Evolutionary conservation across 2,329 filamentous ascomycete genomes (phyloP).

Genomic region (Trichoderma cornu-damae): DNA sequence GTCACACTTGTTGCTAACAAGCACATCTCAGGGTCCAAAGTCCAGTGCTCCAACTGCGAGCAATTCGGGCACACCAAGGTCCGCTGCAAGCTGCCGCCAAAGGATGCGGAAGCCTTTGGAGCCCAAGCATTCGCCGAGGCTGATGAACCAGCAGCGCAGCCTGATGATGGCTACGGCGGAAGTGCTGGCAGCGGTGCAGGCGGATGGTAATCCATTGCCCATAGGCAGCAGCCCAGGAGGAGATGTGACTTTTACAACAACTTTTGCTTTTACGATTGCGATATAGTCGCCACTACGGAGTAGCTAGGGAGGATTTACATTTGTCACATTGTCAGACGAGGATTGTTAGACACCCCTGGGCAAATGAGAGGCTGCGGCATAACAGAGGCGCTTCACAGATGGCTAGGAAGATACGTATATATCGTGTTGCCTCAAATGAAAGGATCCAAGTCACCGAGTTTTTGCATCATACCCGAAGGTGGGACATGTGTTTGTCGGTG

Average conservation of each 20-base stretch:
- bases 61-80: slow-evolving; percentile 38
- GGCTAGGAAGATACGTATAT: too few species aligned
- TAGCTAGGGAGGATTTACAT: not conserved
- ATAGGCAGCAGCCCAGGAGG: not conserved
- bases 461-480: not conserved
- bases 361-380: not conserved
- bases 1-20: slow-evolving; percentile 19
- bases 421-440: slow-evolving; percentile 4
- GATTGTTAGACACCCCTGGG: not conserved
- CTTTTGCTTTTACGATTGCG: not conserved
- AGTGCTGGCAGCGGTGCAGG: not conserved
- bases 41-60: slow-evolving; percentile 37
- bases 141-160: not conserved
- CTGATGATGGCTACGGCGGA: not conserved
- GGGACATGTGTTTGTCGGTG: slow-evolving; percentile 20
- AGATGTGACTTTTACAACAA: not conserved
- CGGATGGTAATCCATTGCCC: slow-evolving; percentile 9
- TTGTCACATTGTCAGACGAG: not conserved
- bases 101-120: slow-evolving; percentile 10
- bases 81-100: slow-evolving; percentile 32
- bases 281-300: not conserved
- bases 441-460: not conserved
- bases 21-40: slow-evolving; percentile 35
- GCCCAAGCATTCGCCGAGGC: not conserved
- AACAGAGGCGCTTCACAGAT: not conserved